Conservation (phyloP, 495 filamentous ascomycete genomes). For the Tetracladium marchalianum region DNA sequence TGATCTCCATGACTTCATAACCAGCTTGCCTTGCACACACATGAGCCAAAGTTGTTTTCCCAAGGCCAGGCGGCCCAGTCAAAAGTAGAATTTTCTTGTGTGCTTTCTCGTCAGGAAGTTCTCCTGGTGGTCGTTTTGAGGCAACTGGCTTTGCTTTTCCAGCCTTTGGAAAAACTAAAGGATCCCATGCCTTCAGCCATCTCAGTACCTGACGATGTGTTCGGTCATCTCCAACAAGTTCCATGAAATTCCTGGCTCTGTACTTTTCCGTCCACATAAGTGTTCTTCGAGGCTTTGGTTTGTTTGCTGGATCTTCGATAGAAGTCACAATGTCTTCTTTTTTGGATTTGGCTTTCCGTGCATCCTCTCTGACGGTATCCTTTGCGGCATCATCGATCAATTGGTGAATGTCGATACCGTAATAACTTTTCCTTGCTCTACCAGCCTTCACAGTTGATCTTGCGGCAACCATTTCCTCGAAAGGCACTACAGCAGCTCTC, state of each 20-base stretch:
- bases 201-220: slow-evolving; percentile 85
- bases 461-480: slow-evolving; percentile 57
- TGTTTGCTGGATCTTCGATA: slow-evolving; percentile 27
- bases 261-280: slow-evolving; percentile 85
- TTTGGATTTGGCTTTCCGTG: slow-evolving; percentile 12
- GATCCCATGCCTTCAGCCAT: slow-evolving; percentile 93
- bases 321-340: slow-evolving; percentile 24
- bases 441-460: slow-evolving; percentile 59
- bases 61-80: slow-evolving; percentile 83
- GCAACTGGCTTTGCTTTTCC: slow-evolving; percentile 39
- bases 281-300: slow-evolving; percentile 35
- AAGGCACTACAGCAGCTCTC: slow-evolving; percentile 39
- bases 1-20: slow-evolving; percentile 88
- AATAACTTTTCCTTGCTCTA: slow-evolving; percentile 72
- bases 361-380: slow-evolving; percentile 25
- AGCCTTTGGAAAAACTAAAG: slow-evolving; percentile 75
- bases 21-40: slow-evolving; percentile 92
- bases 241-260: slow-evolving; percentile 81
- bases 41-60: slow-evolving; percentile 93
- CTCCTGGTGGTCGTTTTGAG: slow-evolving; percentile 24
- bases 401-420: slow-evolving; percentile 81
- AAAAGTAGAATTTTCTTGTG: slow-evolving; percentile 84
- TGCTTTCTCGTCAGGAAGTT: slow-evolving; percentile 52
- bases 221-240: slow-evolving; percentile 87
- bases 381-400: slow-evolving; percentile 61